These are phyloP conservation scores for Neurospora sp. DNA, from an alignment of 2,329 filamentous ascomycete species.

Conservation along the genomic window DNA sequence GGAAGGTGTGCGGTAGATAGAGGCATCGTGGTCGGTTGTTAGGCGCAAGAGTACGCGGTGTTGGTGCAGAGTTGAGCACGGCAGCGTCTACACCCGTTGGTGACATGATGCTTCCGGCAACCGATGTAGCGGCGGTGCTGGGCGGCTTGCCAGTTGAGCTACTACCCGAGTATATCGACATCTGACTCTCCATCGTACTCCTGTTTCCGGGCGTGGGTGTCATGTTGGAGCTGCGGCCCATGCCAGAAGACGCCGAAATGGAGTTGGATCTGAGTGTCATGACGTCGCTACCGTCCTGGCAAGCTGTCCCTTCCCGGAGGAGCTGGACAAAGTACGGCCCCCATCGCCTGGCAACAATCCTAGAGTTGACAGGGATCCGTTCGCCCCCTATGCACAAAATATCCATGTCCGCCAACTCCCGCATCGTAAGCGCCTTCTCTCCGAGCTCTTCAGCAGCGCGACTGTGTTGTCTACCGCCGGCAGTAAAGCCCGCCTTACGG, in stretches of 20 bases:
- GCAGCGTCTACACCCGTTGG: constrained; percentile 30
- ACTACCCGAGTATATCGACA: constrained; percentile 30
- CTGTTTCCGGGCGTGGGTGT: constrained; percentile 68
- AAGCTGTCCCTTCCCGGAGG: constrained; percentile 67
- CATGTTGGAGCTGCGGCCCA: constrained; percentile 65
- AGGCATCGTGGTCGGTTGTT: constrained; percentile 69
- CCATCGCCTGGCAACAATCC: constrained; percentile 80
- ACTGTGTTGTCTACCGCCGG: constrained; percentile 67
- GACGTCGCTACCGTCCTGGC: constrained; percentile 62
- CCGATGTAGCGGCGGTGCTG: constrained; percentile 34
- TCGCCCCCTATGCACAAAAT: constrained; percentile 86
- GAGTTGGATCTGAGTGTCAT: constrained; percentile 57
- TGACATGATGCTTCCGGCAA: constrained; percentile 28
- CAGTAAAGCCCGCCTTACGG: constrained; percentile 52
- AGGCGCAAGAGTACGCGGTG: constrained; percentile 46
- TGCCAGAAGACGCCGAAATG: constrained; percentile 37
- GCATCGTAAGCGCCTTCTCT: constrained; percentile 63
- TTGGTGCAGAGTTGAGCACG: constrained; percentile 46
- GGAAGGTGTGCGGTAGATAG: constrained; percentile 84
- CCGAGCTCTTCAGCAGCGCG: constrained; percentile 77
- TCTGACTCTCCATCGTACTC: constrained; percentile 36
- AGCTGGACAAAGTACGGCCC: constrained; percentile 93
- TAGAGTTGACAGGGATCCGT: constrained; percentile 85
- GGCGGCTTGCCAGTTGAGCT: constrained; percentile 27
- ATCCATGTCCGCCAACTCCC: constrained; percentile 95